These are phyloP conservation scores for Colletotrichum noveboracense DNA, from an alignment of 2,329 filamentous ascomycete species.

Conservation along the genomic window DNA sequence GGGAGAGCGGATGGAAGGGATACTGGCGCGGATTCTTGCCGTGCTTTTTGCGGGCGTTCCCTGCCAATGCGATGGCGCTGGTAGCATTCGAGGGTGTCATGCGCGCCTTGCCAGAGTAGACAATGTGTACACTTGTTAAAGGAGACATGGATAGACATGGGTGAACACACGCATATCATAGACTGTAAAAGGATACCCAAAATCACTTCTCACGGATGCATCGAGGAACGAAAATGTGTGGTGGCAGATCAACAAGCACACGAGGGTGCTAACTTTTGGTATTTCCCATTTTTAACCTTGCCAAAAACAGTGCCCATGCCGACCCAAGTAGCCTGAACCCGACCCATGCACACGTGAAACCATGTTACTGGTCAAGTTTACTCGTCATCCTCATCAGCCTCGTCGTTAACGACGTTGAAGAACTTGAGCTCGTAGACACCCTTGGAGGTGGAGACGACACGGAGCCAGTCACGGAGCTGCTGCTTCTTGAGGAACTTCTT, in stretches of 20 bases:
- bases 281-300: slow-evolving; percentile 19
- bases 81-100: slow-evolving; percentile 94
- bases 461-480: slow-evolving; percentile 99
- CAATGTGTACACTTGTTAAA: background rate
- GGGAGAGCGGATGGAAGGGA: slow-evolving; percentile 76
- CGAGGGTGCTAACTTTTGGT: slow-evolving; percentile 23
- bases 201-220: slow-evolving; percentile 1
- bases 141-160: background rate
- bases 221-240: background rate
- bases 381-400: slow-evolving; percentile 97
- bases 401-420: slow-evolving; percentile 99
- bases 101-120: slow-evolving; percentile 60
- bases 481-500: slow-evolving; percentile 99
- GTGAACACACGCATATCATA: background rate
- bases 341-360: slow-evolving; percentile 9
- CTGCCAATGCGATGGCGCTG: slow-evolving; percentile 92
- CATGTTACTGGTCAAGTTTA: slow-evolving; percentile 54
- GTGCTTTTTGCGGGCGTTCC: slow-evolving; percentile 92
- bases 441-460: slow-evolving; percentile 96
- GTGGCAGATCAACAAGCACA: slow-evolving; percentile 25
- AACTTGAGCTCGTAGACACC: slow-evolving; percentile 99
- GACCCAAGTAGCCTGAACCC: slow-evolving; percentile 21
- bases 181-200: slow-evolving; percentile 15
- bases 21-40: slow-evolving; percentile 95
- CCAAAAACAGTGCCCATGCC: slow-evolving; percentile 19